Evolutionary conservation across 2,329 filamentous ascomycete genomes (phyloP).

Genomic region (Aureobasidium melanogenum): DNA sequence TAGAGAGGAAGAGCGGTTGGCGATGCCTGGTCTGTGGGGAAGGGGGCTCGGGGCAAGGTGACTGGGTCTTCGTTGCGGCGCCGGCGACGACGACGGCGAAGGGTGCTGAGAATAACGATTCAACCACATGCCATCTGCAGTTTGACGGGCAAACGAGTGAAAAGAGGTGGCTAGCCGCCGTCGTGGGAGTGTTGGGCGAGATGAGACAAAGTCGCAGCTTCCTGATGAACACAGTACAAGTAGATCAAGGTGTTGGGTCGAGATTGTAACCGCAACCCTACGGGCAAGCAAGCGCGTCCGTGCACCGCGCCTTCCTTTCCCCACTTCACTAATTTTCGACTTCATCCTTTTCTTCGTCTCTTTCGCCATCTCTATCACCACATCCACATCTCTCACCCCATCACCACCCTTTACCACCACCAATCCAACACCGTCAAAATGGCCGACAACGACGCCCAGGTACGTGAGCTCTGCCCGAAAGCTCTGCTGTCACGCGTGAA

Average conservation of each 20-base stretch:
- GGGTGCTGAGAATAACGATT: constrained; percentile 72
- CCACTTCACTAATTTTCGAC: constrained; percentile 10
- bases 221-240: too few species aligned
- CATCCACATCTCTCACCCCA: constrained; percentile 7
- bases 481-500: constrained; percentile 10
- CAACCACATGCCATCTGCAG: constrained; percentile 62
- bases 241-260: background rate
- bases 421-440: constrained; percentile 15
- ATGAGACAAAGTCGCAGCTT: background rate
- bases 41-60: constrained; percentile 61
- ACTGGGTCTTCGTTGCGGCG: constrained; percentile 58
- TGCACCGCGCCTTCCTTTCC: constrained; percentile 2
- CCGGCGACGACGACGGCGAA: constrained; percentile 59
- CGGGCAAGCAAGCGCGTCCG: background rate
- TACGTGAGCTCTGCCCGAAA: constrained; percentile 10
- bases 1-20: constrained; percentile 65
- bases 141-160: background rate
- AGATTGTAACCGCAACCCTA: background rate
- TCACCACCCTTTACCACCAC: background rate
- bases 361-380: constrained; percentile 13
- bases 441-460: constrained; percentile 24
- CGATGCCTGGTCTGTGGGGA: constrained; percentile 58
- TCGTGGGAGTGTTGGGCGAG: background rate
- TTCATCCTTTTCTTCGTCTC: constrained; percentile 4
- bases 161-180: background rate